Conservation (phyloP, 805 yeast genomes). For the Wickerhamomyces xylosicus region DNA sequence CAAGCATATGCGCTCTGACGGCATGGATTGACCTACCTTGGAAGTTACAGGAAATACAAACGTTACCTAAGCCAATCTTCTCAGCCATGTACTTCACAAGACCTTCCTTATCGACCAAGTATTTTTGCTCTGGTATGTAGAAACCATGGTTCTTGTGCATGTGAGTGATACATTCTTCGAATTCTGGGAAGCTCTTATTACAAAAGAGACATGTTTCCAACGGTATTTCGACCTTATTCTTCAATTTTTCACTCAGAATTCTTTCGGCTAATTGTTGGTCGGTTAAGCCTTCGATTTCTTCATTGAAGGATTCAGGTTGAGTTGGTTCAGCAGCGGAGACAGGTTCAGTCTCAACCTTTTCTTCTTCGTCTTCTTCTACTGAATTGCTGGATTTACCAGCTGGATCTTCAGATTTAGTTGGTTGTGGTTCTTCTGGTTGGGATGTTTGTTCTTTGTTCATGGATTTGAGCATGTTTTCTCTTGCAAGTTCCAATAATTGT, state of each 20-base stretch:
- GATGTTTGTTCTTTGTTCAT: constrained; percentile 6
- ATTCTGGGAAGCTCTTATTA: constrained; percentile 30
- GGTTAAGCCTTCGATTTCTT: constrained; percentile 21
- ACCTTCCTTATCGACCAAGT: constrained; percentile 61
- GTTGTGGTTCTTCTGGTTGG: constrained; percentile 1
- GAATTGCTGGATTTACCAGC: constrained; percentile 3
- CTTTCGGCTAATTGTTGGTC: constrained; percentile 28
- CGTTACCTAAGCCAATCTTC: constrained; percentile 84
- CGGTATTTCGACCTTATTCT: constrained; percentile 35
- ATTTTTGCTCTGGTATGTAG: constrained; percentile 77
- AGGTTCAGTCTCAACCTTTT: constrained; percentile 1
- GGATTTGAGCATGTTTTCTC: constrained; percentile 25
- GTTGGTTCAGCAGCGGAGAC: constrained; percentile 1
- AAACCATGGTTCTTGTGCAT: constrained; percentile 77
- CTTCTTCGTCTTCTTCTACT: constrained; percentile 1
- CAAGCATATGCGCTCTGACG: constrained; percentile 82
- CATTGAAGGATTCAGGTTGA: constrained; percentile 3
- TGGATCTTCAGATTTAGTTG: neutral
- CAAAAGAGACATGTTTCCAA: constrained; percentile 46
- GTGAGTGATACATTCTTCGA: constrained; percentile 52
- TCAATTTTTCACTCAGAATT: constrained; percentile 27
- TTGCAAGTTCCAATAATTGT: constrained; percentile 29
- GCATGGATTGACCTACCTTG: constrained; percentile 83
- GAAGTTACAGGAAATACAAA: constrained; percentile 75
- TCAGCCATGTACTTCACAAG: constrained; percentile 73